phyloP scores from a whole-genome alignment of 129 eudicot genomes.

The Glebionis coronaria region DNA sequence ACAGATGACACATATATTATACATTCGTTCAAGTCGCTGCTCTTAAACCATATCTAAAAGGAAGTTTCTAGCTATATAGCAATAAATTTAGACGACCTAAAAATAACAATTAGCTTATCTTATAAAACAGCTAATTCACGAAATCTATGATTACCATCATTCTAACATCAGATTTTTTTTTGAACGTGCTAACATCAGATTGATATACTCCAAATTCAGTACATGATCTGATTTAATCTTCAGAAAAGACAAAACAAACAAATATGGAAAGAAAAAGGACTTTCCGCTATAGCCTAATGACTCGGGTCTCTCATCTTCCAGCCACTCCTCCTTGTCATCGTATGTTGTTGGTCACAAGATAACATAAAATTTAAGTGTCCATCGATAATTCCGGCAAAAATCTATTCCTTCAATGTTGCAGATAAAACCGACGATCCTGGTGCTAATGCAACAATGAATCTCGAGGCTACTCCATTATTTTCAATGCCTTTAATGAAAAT shows the following conservation, averaged over 20 bases:
- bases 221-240: slow-evolving; percentile 14
- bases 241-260: background rate
- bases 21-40: background rate
- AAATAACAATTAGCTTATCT: slow-evolving; percentile 2
- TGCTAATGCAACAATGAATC: too few relatives aligned
- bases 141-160: too few relatives aligned
- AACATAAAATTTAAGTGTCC: too few relatives aligned
- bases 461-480: too few relatives aligned
- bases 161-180: too few relatives aligned
- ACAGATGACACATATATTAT: too few relatives aligned
- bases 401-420: too few relatives aligned
- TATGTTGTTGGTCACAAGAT: too few relatives aligned
- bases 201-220: background rate
- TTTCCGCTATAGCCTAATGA: background rate
- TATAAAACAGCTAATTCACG: slow-evolving; percentile 7
- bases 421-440: too few relatives aligned
- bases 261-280: background rate
- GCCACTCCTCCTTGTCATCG: slow-evolving; percentile 12
- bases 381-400: too few relatives aligned
- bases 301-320: background rate
- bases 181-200: too few relatives aligned
- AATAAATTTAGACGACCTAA: background rate
- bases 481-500: too few relatives aligned
- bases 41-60: slow-evolving; percentile 6
- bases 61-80: background rate